phyloP scores from a whole-genome alignment of 495 filamentous ascomycete genomes.

The Neurospora sp. region DNA sequence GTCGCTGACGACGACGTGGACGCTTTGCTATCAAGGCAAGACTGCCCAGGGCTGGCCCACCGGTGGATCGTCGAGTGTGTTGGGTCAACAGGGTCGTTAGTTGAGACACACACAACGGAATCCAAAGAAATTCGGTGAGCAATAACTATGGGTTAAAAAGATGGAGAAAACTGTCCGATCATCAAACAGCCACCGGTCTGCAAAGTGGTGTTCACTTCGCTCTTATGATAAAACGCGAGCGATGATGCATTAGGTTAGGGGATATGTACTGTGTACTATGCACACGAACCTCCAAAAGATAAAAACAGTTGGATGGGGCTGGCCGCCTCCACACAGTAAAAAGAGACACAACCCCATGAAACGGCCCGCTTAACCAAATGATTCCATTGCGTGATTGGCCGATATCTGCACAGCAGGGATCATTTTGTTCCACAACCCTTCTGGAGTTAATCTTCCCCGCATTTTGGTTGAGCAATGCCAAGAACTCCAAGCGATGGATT shows the following conservation, averaged over 20 bases:
- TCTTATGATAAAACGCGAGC: neutral
- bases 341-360: neutral
- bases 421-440: neutral
- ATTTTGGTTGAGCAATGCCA: neutral
- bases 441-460: neutral
- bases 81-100: neutral
- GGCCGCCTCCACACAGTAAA: neutral
- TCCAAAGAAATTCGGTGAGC: neutral
- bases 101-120: neutral
- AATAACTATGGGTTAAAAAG: neutral
- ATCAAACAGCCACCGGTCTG: neutral
- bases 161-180: neutral
- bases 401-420: neutral
- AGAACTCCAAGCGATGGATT: neutral
- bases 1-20: neutral
- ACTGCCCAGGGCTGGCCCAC: neutral
- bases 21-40: neutral
- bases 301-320: neutral
- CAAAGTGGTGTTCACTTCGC: neutral
- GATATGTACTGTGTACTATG: neutral
- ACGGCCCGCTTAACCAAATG: neutral
- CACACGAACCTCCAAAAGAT: neutral
- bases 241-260: neutral
- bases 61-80: neutral
- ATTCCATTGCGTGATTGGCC: neutral